These are phyloP conservation scores for Ogataea saltuana DNA, from an alignment of 805 yeast genomes.

Conservation along the genomic window DNA sequence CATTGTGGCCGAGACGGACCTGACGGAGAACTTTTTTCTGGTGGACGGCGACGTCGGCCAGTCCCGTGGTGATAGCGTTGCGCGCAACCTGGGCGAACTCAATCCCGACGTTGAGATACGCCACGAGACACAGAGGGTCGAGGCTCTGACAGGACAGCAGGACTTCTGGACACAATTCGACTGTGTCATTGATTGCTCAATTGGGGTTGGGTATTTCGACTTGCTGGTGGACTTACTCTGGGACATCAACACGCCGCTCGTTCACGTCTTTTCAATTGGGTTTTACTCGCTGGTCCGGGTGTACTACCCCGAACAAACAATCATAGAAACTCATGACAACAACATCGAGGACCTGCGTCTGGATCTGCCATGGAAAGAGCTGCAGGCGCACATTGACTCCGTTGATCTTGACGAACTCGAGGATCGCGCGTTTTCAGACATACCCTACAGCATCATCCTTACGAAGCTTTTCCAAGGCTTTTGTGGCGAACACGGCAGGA, in stretches of 20 bases:
- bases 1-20: conserved; percentile 42
- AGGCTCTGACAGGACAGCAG: conserved; percentile 13
- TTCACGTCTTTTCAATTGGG: conserved; percentile 55
- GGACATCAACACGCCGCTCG: conserved; percentile 51
- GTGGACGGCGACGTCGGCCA: conserved; percentile 44
- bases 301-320: conserved; percentile 56
- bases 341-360: conserved; percentile 65
- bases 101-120: conserved; percentile 58
- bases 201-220: conserved; percentile 9
- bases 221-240: conserved; percentile 42
- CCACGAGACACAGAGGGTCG: conserved; percentile 17
- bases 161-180: conserved; percentile 50
- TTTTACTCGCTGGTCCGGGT: conserved; percentile 64
- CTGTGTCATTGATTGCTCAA: conserved; percentile 44
- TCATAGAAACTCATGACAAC: conserved; percentile 71
- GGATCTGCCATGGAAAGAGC: conserved; percentile 70
- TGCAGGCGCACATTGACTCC: conserved; percentile 49
- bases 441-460: conserved; percentile 69
- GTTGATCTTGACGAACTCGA: conserved; percentile 49
- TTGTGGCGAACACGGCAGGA: conserved; percentile 25
- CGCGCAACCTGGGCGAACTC: conserved; percentile 49
- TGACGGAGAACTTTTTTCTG: conserved; percentile 65
- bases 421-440: conserved; percentile 52
- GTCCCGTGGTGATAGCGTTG: conserved; percentile 41
- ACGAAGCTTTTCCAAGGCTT: conserved; percentile 53